Evolutionary conservation across 1,284 basidiomycete genomes (phyloP).

Genomic region (Malassezia caprae): DNA sequence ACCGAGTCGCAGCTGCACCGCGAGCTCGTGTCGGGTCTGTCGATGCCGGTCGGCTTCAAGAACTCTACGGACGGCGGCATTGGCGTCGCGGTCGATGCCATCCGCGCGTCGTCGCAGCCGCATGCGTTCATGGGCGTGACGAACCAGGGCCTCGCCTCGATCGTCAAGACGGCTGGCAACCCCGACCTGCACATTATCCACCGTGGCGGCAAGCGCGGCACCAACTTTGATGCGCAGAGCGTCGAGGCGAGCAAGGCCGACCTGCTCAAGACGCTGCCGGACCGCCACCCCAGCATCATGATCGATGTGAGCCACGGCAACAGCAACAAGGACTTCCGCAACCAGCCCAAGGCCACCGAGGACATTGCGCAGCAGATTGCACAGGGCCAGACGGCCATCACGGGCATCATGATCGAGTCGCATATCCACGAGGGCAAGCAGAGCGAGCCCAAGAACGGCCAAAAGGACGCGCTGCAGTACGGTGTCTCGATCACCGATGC

Average conservation of each 20-base stretch:
- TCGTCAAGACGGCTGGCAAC: slow-evolving; percentile 90
- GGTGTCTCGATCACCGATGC: slow-evolving; percentile 51
- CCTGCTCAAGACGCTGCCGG: slow-evolving; percentile 51
- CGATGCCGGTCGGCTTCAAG: slow-evolving; percentile 69
- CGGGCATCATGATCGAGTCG: slow-evolving; percentile 92
- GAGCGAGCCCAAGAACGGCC: slow-evolving; percentile 44
- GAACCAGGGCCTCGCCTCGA: slow-evolving; percentile 63
- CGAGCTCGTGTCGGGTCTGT: slow-evolving; percentile 47
- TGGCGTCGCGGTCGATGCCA: slow-evolving; percentile 47
- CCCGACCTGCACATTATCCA: slow-evolving; percentile 47
- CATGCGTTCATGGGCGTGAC: slow-evolving; percentile 48
- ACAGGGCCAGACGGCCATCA: slow-evolving; percentile 67
- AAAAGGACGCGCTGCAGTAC: slow-evolving; percentile 36
- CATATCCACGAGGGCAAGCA: slow-evolving; percentile 62
- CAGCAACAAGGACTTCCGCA: slow-evolving; percentile 47
- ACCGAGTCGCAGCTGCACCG: slow-evolving; percentile 56
- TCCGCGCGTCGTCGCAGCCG: slow-evolving; percentile 37
- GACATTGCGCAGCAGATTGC: slow-evolving; percentile 68
- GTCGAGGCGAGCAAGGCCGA: slow-evolving; percentile 69
- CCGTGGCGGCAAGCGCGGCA: slow-evolving; percentile 44
- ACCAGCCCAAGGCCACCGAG: slow-evolving; percentile 55
- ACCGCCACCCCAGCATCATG: slow-evolving; percentile 42
- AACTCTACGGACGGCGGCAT: slow-evolving; percentile 87
- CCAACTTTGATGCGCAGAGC: slow-evolving; percentile 57
- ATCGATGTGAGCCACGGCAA: slow-evolving; percentile 48